A percentile compares a stretch with the other conserved stretches of the same genome.
Evolutionary conservation across 139 green algal genomes (phyloP).

Genomic region (Volvox africanus): DNA sequence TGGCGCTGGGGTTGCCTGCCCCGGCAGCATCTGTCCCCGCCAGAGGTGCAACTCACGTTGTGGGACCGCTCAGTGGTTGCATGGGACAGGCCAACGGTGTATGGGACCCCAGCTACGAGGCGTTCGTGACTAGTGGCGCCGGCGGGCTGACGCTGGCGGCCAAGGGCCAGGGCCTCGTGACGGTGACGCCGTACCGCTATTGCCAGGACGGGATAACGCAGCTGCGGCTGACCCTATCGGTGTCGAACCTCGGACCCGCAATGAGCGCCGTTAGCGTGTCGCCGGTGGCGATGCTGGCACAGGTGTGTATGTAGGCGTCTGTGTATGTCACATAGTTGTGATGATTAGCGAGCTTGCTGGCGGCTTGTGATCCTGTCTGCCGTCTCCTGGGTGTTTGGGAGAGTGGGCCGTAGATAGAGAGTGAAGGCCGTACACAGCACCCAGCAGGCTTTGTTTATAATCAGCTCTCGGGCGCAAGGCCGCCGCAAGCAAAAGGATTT

Average conservation of each 20-base stretch:
- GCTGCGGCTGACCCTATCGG: constrained; percentile 18
- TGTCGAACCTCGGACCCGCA: neutral
- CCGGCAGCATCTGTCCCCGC: neutral
- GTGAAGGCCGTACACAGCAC: no score
- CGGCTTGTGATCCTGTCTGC: no score
- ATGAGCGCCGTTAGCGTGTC: neutral
- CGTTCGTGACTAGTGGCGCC: neutral
- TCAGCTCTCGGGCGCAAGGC: no score
- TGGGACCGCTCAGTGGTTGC: constrained; percentile 29
- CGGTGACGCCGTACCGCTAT: constrained; percentile 32
- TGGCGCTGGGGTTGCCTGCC: neutral
- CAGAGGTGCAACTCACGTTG: neutral
- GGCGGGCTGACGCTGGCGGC: neutral
- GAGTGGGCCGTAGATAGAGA: no score
- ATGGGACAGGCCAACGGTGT: constrained; percentile 25
- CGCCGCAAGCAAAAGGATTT: no score
- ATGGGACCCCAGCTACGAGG: constrained; percentile 13
- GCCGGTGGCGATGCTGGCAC: constrained; percentile 37
- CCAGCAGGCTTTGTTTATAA: no score
- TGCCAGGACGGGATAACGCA: constrained; percentile 1
- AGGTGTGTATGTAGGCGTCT: neutral
- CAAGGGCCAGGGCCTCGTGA: constrained; percentile 16
- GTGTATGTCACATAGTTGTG: neutral
- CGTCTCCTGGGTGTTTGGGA: no score
- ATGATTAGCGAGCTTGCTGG: neutral